phyloP scores from a whole-genome alignment of 2,329 filamentous ascomycete genomes.

The Xylaria sp. region DNA sequence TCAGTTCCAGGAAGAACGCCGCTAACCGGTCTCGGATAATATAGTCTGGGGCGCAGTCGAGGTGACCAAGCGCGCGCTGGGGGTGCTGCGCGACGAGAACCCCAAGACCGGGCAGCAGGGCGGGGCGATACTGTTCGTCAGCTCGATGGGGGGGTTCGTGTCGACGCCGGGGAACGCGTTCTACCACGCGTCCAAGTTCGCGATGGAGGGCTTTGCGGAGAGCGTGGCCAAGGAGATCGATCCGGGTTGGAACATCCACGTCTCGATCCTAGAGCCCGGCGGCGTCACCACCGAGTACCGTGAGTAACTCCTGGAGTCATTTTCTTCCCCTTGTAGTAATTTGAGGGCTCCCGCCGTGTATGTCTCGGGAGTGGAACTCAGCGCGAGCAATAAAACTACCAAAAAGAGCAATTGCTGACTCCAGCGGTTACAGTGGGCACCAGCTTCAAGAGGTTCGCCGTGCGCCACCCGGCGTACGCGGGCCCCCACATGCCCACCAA shows the following conservation, averaged over 20 bases:
- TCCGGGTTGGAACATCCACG: conserved; percentile 41
- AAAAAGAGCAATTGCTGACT: too few species aligned
- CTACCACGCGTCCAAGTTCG: conserved; percentile 36
- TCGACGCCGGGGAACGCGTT: conserved; percentile 34
- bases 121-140: conserved; percentile 60
- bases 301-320: too few species aligned
- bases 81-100: conserved; percentile 44
- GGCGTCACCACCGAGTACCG: conserved; percentile 44
- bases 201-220: conserved; percentile 34
- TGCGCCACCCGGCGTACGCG: conserved; percentile 47
- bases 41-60: conserved; percentile 48
- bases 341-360: too few species aligned
- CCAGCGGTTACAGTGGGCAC: too few species aligned
- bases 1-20: too few species aligned
- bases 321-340: too few species aligned
- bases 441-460: conserved; percentile 34
- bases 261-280: conserved; percentile 51
- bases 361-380: too few species aligned
- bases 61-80: conserved; percentile 46
- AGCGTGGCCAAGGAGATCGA: conserved; percentile 28
- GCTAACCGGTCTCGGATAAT: background rate
- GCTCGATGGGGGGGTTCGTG: conserved; percentile 55
- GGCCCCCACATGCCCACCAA: conserved; percentile 32
- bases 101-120: conserved; percentile 43
- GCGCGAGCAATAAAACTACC: too few species aligned